Evolutionary conservation across 495 filamentous ascomycete genomes (phyloP).

Genomic region (Xylaria grammica): DNA sequence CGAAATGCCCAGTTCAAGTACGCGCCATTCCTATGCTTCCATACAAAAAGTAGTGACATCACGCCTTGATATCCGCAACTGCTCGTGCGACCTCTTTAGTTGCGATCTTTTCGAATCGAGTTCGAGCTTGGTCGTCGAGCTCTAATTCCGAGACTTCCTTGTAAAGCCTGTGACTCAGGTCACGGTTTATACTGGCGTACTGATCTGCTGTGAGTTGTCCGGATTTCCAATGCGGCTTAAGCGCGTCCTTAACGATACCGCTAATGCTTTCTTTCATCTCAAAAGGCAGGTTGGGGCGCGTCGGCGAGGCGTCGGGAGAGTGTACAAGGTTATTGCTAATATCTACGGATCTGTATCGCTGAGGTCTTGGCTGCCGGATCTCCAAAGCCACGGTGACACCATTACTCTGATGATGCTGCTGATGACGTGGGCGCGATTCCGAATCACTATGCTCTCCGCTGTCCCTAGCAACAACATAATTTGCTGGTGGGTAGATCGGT

Average conservation of each 20-base stretch:
- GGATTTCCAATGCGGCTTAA: slow-evolving; percentile 77
- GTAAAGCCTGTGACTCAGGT: slow-evolving; percentile 83
- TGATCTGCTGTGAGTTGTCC: slow-evolving; percentile 77
- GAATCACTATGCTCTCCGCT: slow-evolving; percentile 53
- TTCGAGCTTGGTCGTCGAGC: slow-evolving; percentile 57
- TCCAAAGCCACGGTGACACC: slow-evolving; percentile 35
- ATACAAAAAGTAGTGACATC: slow-evolving; percentile 22
- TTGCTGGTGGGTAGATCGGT: slow-evolving; percentile 63
- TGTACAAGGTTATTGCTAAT: slow-evolving; percentile 41
- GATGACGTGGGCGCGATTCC: slow-evolving; percentile 41
- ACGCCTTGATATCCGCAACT: slow-evolving; percentile 52
- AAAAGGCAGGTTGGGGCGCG: slow-evolving; percentile 62
- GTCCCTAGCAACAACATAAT: slow-evolving; percentile 62
- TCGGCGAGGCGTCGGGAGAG: slow-evolving; percentile 62
- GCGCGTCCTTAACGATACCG: slow-evolving; percentile 74
- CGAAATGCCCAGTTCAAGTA: slow-evolving; percentile 20
- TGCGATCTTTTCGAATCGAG: slow-evolving; percentile 71
- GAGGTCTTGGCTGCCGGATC: slow-evolving; percentile 58
- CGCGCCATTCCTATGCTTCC: slow-evolving; percentile 19
- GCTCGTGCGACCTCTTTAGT: slow-evolving; percentile 75
- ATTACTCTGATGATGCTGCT: slow-evolving; percentile 18
- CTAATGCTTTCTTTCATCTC: slow-evolving; percentile 82
- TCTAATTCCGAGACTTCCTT: slow-evolving; percentile 70
- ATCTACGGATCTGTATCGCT: slow-evolving; percentile 37
- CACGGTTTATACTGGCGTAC: slow-evolving; percentile 86